Evolutionary conservation across 495 filamentous ascomycete genomes (phyloP).

Genomic region (Aspergillus diversus): DNA sequence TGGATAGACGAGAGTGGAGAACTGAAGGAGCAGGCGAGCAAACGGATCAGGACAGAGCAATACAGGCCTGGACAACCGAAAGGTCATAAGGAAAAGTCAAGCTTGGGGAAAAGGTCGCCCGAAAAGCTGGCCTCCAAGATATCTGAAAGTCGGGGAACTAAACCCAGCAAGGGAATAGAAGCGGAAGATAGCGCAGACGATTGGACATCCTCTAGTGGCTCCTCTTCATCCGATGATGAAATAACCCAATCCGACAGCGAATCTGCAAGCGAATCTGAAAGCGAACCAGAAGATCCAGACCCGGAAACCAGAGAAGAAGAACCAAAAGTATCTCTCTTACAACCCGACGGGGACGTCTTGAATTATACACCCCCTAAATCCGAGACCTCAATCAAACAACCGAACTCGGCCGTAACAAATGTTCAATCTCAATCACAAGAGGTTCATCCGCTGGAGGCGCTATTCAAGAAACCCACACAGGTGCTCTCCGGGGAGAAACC

Average conservation of each 20-base stretch:
- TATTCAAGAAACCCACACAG: constrained; percentile 75
- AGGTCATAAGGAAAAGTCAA: constrained; percentile 43
- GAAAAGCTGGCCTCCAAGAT: constrained; percentile 10
- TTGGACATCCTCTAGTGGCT: constrained; percentile 52
- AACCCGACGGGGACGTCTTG: constrained; percentile 16
- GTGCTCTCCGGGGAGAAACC: constrained; percentile 37
- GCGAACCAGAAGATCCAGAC: constrained; percentile 33
- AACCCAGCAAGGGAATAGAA: constrained; percentile 22
- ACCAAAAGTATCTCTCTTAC: constrained; percentile 11
- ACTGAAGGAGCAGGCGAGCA: constrained; percentile 63
- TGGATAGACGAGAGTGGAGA: constrained; percentile 85
- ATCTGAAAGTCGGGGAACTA: constrained; percentile 8
- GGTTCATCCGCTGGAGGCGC: constrained; percentile 83
- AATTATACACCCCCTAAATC: neutral
- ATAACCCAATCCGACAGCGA: constrained; percentile 32
- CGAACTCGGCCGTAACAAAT: constrained; percentile 7
- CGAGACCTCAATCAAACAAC: constrained; percentile 11
- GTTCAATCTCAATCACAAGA: constrained; percentile 44
- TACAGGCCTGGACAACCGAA: constrained; percentile 41
- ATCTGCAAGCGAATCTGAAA: constrained; percentile 25
- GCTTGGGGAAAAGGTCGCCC: constrained; percentile 12
- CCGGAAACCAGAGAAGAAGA: constrained; percentile 25
- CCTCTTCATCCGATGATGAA: constrained; percentile 37
- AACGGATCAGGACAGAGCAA: constrained; percentile 38
- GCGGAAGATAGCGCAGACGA: constrained; percentile 40